Base-by-base conservation (phyloP, 1,284 basidiomycete species). In the Cryptococcus deneoformans region DNA sequence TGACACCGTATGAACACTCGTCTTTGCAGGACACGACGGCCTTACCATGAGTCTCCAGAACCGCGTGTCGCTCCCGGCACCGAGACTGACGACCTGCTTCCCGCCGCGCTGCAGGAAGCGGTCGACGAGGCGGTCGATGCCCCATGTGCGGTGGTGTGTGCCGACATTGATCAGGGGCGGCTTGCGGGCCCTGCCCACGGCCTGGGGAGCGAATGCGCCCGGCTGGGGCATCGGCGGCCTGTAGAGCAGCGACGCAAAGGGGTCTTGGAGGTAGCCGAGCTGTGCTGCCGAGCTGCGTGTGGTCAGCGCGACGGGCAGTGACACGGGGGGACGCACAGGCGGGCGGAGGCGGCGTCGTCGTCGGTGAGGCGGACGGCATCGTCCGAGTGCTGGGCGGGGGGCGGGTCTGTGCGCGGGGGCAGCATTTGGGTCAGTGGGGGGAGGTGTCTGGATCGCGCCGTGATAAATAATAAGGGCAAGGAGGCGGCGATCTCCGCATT, bases 151-250 rank as follows among this genome's bases (percentile, higher is more conserved):
- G 55, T 96, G 85, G 65, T 89, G 90, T 1, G 95, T 99, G 7
- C 95, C 95, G 47, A 97, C 83, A 73, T 98, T 98, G 81, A 99
- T 98, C 64, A 98, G 78, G 0, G 94, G 94, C 1, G 90, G 65
- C 64, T 76, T 73, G 11, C 61, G 48, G 11, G 11, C 44, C 5
- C 20, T 20, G 11, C 50, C 50, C 8, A n/a, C 2, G n/a, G 46
- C 54, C 6, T 16, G 35, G 49, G 39, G 47, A 3, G 54, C 56
- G n/a, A 29, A 29, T 4, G 29, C 29, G 29, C 29, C 16, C n/a
- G 45, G 43, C 12, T n/a, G 24, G 1, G 29, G 5, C 29, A 29
- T 29, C 29, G 88, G 81, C n/a, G 29, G 29, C 29, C 12, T 83
- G 84, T 72, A 88, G 81, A 63, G 82, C 49, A 82, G 73, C 29